Base-by-base conservation (phyloP, 2,329 filamentous ascomycete genomes). In the Aspergillus terreus region DNA sequence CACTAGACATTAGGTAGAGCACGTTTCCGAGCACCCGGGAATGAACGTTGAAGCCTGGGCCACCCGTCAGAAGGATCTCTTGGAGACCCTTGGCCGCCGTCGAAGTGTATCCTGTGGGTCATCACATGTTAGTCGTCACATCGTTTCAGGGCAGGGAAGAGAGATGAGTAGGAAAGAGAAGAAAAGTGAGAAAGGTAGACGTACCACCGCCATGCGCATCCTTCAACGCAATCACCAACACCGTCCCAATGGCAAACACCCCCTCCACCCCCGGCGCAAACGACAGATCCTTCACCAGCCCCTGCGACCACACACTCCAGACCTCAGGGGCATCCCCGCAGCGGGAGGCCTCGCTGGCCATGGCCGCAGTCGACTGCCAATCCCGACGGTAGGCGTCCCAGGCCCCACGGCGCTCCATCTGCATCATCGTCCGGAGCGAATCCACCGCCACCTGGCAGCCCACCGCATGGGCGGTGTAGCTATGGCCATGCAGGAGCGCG, bases 401-500 rank as follows among this genome's bases (percentile, higher is more conserved):
- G 0, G 71, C 70, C 0, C 80, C 81, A 0, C 66, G 61, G 1
- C 60, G 59, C 3, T 88, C 82, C 75, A 90, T 80, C 1, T 70
- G 62, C 42, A 75, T 67, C 78, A 92, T 82, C 36, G 77, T 76
- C 7, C 70, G 66, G 7, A 95, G 66, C 1, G 83, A 85, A 46
- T 83, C 81, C n/a, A 86, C 76, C 0, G 87, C 90, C 0, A 95
- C 88, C 42, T 86, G 82, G 60, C 89, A 95, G 0, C 90, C 90
- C 1, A 94, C 81, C 0, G 90, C 80, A 67, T 95, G 89, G 0
- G 90, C 90, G 0, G 90, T 95, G 70, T 95, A 95, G 67, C 88
- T 92, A 66, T 95, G 90, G 0, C 90, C 90, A 60, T 95, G 90
- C 3, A 95, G 74, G 4, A 95, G 71, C 0, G 90, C 90, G 58